Base-by-base conservation (phyloP, 495 filamentous ascomycete species). In the Neurospora sp. region DNA sequence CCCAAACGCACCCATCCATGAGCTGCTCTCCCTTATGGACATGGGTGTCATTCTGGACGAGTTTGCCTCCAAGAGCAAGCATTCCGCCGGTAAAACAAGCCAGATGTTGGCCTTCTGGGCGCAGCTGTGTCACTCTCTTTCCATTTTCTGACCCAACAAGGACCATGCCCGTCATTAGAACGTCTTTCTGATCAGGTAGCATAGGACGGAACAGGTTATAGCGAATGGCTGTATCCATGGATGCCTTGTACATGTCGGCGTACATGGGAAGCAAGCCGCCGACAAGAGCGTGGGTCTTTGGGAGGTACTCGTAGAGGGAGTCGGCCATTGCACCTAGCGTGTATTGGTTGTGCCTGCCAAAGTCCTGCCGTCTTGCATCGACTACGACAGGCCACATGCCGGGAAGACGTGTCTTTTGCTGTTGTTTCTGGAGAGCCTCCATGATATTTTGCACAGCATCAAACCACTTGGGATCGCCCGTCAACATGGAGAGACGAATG, bases 391-490 rank as follows among this genome's bases (percentile, higher is more conserved):
- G 82, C 84, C 84, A 85, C 80, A 85, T 82, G 1, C 94, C 94
- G 2, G 94, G 93, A 14, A 96, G 81, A 14, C 82, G 86, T 0
- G 93, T 94, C 20, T 74, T 76, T 18, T 80, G 74, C 80, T 97
- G 94, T 78, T 87, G 88, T 35, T 85, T 84, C 69, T 93, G 90
- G 42, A 97, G 82, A 40, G 88, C 86, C 71, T 94, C 87, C 9
- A 90, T 94, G 70, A 97, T 92, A 20, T 93, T 89, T 49, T 92
- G 90, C 73, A 94, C 87, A 3, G 94, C 93, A 83, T 97, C 94
- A 75, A 93, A 97, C 82, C 95, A 97, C 76, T 91, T 95, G 60
- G 89, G 82, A 46, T 96, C 86, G 70, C 90, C 90, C 10, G 93
- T 97, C 70, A 97, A 79, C 77, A 96, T 90, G 4, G 93, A 90